Percentiles rank a stretch among this genome's conserved stretches.
Conservation (phyloP, 441 rosid genomes). For the Corymbia calophylla region DNA sequence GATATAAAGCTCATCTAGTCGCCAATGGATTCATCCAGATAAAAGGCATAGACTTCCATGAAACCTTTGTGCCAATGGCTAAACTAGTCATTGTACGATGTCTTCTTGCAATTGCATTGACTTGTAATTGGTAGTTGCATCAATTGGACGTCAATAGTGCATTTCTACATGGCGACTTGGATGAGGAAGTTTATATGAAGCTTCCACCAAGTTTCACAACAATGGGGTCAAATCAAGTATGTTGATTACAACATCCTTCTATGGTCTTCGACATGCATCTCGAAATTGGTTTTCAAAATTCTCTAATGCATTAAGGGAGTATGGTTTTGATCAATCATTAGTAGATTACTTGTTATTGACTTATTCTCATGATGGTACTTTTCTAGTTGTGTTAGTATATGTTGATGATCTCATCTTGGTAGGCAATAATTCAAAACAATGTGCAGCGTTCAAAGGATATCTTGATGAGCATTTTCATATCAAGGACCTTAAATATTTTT, state of each 20-base stretch:
- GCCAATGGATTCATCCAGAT: neutral
- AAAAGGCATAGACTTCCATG: neutral
- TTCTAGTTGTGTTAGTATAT: neutral
- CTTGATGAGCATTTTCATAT: neutral
- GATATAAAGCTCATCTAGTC: neutral
- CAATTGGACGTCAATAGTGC: neutral
- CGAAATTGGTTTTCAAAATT: neutral
- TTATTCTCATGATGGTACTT: neutral
- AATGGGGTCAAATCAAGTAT: neutral
- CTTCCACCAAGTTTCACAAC: neutral
- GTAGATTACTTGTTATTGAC: neutral
- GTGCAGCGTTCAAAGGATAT: neutral
- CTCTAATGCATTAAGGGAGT: neutral
- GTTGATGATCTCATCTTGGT: neutral
- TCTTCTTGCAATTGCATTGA: neutral
- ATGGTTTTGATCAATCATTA: neutral
- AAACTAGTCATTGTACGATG: neutral
- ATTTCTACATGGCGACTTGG: neutral
- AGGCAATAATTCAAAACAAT: neutral
- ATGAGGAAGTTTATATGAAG: neutral
- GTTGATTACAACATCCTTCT: neutral
- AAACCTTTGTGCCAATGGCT: fast-evolving
- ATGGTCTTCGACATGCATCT: neutral
- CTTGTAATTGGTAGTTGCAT: neutral
- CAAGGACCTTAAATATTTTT: neutral